Base-by-base conservation (phyloP, 192 early-diverging fungal species). In the Coemansia sp. region DNA sequence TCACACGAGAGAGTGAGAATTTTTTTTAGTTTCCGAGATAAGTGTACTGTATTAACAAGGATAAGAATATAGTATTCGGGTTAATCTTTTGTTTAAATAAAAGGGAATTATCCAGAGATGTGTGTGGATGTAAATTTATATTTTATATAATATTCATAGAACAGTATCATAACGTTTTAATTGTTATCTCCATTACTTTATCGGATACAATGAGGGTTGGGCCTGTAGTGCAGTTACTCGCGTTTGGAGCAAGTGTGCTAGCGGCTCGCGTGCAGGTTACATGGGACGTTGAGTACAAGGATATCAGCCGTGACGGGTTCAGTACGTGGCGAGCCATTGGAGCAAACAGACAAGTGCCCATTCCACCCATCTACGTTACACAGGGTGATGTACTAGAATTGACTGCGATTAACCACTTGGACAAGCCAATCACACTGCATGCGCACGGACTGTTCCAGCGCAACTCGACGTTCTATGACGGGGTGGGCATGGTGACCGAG, bases 401-500 rank as follows among this genome's bases (percentile, higher is more conserved):
- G 45, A 60, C 48, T 2, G 70, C 62, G 17, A 54, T 45, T 65
- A 72, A 88, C 73, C 72, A 75, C 15, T 60, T 88, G 17, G 65
- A 82, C 43, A 60, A 75, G 37, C 76, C 84, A 14, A 87, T 89
- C 21, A 67, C 83, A 2, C 55, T 92, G 22, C 91, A 90, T 79
- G 64, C 81, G 5, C 93, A 94, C 76, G 93, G 93, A 6, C 37
- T 93, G 15, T 92, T 87, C 70, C 87, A 90, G 58, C 88, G 83
- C 57, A 84, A 84, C 22, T 82, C 86, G 9, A 68, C 49, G 60
- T 88, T 83, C 65, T 69, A 83, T 32, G 92, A 93, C 78, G 91
- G 92, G 5, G 76, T 87, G 2, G 64, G 69, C 11, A 83, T 76
- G 62, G 74, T 87, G 43, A 88, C 89, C 21, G 85, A 91, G 60